Conservation (phyloP, 106 monocot genomes). For the Triglochin maritima region DNA sequence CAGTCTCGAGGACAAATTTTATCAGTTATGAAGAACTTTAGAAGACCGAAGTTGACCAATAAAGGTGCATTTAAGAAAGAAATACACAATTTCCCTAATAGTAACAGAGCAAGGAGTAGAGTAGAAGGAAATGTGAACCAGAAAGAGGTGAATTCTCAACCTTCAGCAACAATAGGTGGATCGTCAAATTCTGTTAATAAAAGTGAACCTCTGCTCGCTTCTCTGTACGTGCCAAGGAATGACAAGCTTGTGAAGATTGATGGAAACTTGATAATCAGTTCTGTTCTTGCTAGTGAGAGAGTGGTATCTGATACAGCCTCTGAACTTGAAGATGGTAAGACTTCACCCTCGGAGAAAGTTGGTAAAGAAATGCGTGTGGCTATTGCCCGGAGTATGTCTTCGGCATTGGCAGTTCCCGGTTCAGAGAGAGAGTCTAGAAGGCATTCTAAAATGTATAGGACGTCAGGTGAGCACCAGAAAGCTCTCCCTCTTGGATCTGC, state of each 20-base stretch:
- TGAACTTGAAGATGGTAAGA: not conserved
- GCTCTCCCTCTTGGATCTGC: constrained; percentile 27
- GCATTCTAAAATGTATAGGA: constrained; percentile 25
- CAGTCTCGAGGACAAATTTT: constrained; percentile 28
- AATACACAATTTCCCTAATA: constrained; percentile 5
- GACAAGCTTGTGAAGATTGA: constrained; percentile 90
- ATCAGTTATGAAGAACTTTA: constrained; percentile 17
- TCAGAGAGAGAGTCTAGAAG: constrained; percentile 23
- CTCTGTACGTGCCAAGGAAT: constrained; percentile 86
- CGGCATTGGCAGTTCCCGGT: constrained; percentile 29
- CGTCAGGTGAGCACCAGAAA: constrained; percentile 27
- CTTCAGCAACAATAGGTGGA: constrained; percentile 2
- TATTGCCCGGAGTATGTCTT: constrained; percentile 34
- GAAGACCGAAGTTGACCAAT: constrained; percentile 13
- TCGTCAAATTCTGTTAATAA: constrained; percentile 20
- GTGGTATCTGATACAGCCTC: constrained; percentile 29
- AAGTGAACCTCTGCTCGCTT: constrained; percentile 53
- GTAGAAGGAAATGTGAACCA: constrained; percentile 8
- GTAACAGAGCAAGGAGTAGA: not conserved
- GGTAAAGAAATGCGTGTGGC: constrained; percentile 48
- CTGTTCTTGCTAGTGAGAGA: constrained; percentile 78
- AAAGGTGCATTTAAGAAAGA: constrained; percentile 10
- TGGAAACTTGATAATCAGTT: constrained; percentile 91
- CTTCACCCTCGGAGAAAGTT: constrained; percentile 14
- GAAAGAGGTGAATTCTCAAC: not conserved